Base-by-base conservation (phyloP, 495 filamentous ascomycete genomes). In the Penicillium riverlandense region DNA sequence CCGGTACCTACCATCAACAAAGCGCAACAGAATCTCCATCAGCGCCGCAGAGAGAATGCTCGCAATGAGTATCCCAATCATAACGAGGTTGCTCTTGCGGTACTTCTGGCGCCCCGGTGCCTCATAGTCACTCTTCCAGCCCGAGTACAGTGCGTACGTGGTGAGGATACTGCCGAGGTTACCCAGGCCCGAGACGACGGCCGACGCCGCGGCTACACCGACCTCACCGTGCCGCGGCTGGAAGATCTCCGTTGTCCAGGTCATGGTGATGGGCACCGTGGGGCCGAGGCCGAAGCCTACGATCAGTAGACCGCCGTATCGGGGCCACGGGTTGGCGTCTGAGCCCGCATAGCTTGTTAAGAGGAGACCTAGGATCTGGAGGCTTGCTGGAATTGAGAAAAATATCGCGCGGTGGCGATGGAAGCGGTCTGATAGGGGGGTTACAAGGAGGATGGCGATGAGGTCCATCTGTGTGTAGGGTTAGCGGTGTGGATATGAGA, bases 181-280 rank as follows among this genome's bases (percentile, higher is more conserved):
- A 0, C 89, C 89, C 37, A 89, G 75, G 0, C 89, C 89, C 0
- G 85, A 90, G 10, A 95, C 89, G 4, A 94, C 69, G 2, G 89
- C 90, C 1, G 84, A 81, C 1, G 89, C 88, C 34, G 89, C 85
- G n/a, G 89, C 89, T 4, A 95, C 90, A 41, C 89, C 89, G 30
- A 95, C 87, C 64, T 95, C 89, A 29, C 90, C 85, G 54, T 95
- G 88, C 4, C 89, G 83, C 13, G 73, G 79, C 61, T 95, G 89
- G 71, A 95, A 95, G 46, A 94, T 85, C 62, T 94, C 86, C 47
- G 78, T 85, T 7, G 89, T 89, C 89, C 89, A 95, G 44, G 88
- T 83, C 88, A 95, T 95, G 57, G 82, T 88, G 59, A 88, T 88
- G 34, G 89, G 89, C 2, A 96, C 89, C 3, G 89, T 96, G 10